Evolutionary conservation across 768 basidiomycete species (phyloP), one percentile per base, ranked within the genome.

Genomic region (Rhodosporidiobolus odoratus): DNA sequence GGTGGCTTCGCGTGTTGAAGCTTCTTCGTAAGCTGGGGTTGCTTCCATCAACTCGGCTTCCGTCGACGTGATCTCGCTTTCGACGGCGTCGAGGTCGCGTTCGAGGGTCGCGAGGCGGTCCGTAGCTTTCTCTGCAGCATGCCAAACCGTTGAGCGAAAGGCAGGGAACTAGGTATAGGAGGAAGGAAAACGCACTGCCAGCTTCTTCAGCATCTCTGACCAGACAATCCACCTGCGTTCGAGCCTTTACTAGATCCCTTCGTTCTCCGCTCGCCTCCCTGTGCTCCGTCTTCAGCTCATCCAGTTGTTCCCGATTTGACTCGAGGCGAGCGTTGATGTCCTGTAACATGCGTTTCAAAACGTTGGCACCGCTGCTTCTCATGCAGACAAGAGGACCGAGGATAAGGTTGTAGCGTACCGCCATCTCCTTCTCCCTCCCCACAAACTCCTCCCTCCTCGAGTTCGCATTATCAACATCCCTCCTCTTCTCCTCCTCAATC

Each of bases 391-490:
- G 54, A 40, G 41, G 32, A 32, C 19, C 3, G 30, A 47, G 34
- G 38, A 27, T 43, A 21, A 15, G 12, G 79, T n/a, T n/a, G n/a
- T n/a, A n/a, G n/a, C 85, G 47, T 40, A 91, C 93, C 81, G 90
- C 87, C 8, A 91, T 88, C 72, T 91, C 86, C 76, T 89, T 90
- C 80, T 97, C 90, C 54, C 93, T 84, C 30, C 85, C 83, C 75
- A 88, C 89, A 80, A 85, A 96, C 78, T 90, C 87, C 76, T 91
- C 87, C 62, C 92, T 83, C 40, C 91, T 83, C 68, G 88, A 81
- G 78, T 96, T 96, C 3, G 90, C 88, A 19, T 85, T 86, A 77
- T 95, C 91, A 9, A 93, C 84, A 57, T 96, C 94, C 12, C 87
- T 83, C 68, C 86, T 82, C 62, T 91, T 83, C 71, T 96, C 93